Base-by-base conservation (phyloP, 2,329 filamentous ascomycete species). In the Exophiala aquamarina region DNA sequence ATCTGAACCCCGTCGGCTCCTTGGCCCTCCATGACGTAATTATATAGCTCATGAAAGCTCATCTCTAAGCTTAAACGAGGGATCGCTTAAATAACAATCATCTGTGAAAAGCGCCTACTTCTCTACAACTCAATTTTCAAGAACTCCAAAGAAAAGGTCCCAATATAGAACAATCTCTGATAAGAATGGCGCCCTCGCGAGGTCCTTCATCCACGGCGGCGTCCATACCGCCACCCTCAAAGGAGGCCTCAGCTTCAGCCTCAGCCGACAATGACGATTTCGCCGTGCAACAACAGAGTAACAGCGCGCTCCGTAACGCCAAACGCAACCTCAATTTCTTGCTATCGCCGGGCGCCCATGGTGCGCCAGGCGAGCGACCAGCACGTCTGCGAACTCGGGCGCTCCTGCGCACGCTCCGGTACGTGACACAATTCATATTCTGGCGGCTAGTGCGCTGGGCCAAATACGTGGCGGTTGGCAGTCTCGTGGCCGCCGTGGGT, bases 361-460 rank as follows among this genome's bases (percentile, higher is more conserved):
- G 13, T 14, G 36, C 41, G 14, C 35, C 35, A 37, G 23, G 23
- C 9, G 37, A 52, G 14, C 51, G 44, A 23, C 55, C 55, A 8
- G 46, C 50, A 15, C 50, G 53, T 11, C 35, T 57, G 3, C 55
- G 55, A 29, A 59, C 56, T 11, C 50, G 56, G 33, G 56, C 56
- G 21, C 42, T 59, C 14, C 47, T 59, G 15, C 56, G 56, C n/a
- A 48, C 48, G n/a, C 40, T 57, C 19, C 47, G 55, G 14, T 57
- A 52, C 35, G 18, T 56, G 8, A 31, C 47, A 1, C 50, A 56
- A 20, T 59, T 59, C 41, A 51, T 59, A 32, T 37, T 59, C 41
- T 59, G 56, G 56, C 55, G 56, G 11, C 44, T 57, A 18, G 55
- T 59, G n/a, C 55, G 56, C 36, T 59, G 55, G 55, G 56, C 56